Evolutionary conservation across 2,329 filamentous ascomycete species (phyloP).

Genomic region (Colletotrichum salicis): DNA sequence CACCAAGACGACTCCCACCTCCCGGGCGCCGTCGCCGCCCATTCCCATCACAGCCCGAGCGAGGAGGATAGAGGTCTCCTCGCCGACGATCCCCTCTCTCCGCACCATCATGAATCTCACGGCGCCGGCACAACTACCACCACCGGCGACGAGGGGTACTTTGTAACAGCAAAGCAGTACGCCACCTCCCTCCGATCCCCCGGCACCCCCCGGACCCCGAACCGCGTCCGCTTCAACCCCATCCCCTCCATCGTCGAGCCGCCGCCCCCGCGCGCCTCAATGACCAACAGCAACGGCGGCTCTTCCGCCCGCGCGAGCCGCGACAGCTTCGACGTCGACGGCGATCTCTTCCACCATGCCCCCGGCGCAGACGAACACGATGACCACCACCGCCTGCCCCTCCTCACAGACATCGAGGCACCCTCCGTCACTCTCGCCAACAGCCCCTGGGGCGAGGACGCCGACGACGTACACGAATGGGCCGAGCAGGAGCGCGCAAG

Average conservation of each 20-base stretch:
- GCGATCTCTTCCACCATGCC: conserved; percentile 32
- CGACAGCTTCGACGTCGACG: conserved; percentile 37
- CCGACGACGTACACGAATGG: conserved; percentile 57
- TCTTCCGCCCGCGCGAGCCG: conserved; percentile 18
- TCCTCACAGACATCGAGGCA: conserved; percentile 85
- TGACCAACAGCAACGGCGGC: conserved; percentile 27
- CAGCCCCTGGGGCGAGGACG: conserved; percentile 53
- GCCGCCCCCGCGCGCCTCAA: conserved; percentile 29
- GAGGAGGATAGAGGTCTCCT: conserved; percentile 41
- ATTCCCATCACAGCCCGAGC: conserved; percentile 9
- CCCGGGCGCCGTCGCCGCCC: conserved; percentile 22
- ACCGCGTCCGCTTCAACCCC: conserved; percentile 80
- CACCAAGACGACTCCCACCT: conserved; percentile 34
- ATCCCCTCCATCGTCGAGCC: conserved; percentile 54
- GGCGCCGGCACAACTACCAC: not conserved
- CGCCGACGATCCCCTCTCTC: conserved; percentile 36
- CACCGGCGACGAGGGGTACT: conserved; percentile 25
- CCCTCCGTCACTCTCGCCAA: conserved; percentile 79
- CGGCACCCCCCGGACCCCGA: conserved; percentile 70
- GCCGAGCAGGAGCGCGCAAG: conserved; percentile 67
- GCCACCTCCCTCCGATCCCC: conserved; percentile 37
- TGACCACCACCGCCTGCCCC: conserved; percentile 67
- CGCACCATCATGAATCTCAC: conserved; percentile 23
- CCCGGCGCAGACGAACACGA: conserved; percentile 28
- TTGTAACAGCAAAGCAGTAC: conserved; percentile 16